Base-by-base conservation (phyloP, 2,329 filamentous ascomycete species). In the Aurifilum marmelostoma region DNA sequence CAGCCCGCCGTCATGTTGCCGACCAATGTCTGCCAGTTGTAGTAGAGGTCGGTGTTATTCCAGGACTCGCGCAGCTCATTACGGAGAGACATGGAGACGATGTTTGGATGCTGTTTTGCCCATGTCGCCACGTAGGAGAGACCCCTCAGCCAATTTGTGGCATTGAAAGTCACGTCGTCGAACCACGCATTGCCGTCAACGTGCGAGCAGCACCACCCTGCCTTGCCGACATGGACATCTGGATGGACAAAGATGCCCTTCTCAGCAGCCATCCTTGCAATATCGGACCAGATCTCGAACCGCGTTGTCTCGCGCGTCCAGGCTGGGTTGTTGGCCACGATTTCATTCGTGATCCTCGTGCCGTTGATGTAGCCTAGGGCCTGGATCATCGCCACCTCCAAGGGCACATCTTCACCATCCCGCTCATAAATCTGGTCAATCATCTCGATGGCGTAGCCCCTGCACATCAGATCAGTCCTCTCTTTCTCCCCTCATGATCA, bases 371-470 rank as follows among this genome's bases (percentile, higher is more conserved):
- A 74, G 0, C 85, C 85, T 58, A 82, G 77, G 52, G 79, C 80
- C 24, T 76, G 75, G 56, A 78, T 76, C 60, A 83, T 76, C n/a
- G 80, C 75, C 0, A 76, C 74, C 61, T 78, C 74, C 7, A 83
- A 75, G 4, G 78, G 75, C 0, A 82, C 77, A 70, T 83, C 81
- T 14, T 75, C 76, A 32, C 80, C 80, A 34, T 76, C 75, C 24
- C 76, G 76, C 29, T 80, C 78, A 67, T 79, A 78, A 63, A 82
- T 78, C 69, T 83, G 79, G 72, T 88, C 85, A 58, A 88, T 76
- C 85, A 88, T 87, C 72, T 87, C 80, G 69, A 85, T 86, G 0
- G 85, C 84, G 70, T 84, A 88, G 3, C 84, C 85, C 72, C 68
- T 67, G 50, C 52, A 18, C 16, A 29, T 14, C 50, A 34, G 7